These are phyloP conservation scores for Aspergillus wentii DNA, from an alignment of 495 filamentous ascomycete species.

Conservation along the genomic window DNA sequence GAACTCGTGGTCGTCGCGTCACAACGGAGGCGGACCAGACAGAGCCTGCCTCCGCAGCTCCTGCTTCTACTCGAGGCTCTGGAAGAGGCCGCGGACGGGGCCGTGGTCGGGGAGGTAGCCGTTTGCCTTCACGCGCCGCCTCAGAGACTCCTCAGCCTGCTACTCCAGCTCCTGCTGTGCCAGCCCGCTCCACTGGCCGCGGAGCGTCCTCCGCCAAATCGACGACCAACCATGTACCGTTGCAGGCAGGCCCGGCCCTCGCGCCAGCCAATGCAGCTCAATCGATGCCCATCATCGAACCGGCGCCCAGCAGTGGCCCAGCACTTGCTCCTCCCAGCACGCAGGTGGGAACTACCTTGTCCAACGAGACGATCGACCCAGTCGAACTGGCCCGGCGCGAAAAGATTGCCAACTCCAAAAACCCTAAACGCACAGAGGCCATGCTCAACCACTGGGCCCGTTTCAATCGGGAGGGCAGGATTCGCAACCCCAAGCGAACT, in stretches of 20 bases:
- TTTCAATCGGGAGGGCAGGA: conserved; percentile 39
- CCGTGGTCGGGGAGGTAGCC: conserved; percentile 48
- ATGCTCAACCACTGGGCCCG: conserved; percentile 47
- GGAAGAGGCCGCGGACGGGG: conserved; percentile 48
- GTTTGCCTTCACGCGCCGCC: conserved; percentile 16
- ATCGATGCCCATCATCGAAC: too few relatives aligned
- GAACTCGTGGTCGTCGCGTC: conserved; percentile 27
- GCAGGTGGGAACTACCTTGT: conserved; percentile 3
- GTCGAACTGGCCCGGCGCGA: conserved; percentile 29
- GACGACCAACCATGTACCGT: conserved; percentile 1
- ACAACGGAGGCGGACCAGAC: conserved; percentile 21
- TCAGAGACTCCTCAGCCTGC: conserved; percentile 17
- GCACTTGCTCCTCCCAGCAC: conserved; percentile 5
- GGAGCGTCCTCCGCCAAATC: conserved; percentile 1
- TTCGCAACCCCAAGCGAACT: conserved; percentile 43
- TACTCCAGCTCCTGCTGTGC: conserved; percentile 1
- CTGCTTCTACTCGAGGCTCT: conserved; percentile 21
- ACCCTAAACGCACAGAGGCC: conserved; percentile 43
- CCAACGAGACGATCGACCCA: conserved; percentile 21
- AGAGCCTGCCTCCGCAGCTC: conserved; percentile 8
- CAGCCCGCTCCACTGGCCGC: conserved; percentile 1
- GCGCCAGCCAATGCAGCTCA: too few relatives aligned
- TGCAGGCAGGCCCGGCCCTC: conserved; percentile 13
- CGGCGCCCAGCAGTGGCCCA: conserved; percentile 11
- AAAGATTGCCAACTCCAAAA: conserved; percentile 43